Evolutionary conservation across 306 rosid species (phyloP).

Genomic region (Ormosia semicastrata): DNA sequence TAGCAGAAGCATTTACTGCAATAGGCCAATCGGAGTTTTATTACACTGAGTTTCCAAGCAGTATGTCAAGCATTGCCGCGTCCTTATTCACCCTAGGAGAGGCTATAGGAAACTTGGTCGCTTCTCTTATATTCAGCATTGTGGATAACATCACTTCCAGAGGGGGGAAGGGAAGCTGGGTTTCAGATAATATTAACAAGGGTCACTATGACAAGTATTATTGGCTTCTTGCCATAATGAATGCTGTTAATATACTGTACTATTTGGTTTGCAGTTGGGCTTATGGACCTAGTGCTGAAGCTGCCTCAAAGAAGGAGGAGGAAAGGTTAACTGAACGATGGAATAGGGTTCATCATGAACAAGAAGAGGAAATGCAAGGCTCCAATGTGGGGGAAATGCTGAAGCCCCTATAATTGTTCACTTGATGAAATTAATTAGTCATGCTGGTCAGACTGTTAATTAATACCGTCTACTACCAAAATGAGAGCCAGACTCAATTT

Average conservation of each 20-base stretch:
- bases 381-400: not conserved
- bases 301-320: constrained; percentile 26
- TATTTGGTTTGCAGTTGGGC: constrained; percentile 60
- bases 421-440: not conserved
- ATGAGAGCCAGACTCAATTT: not conserved
- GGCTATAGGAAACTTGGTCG: constrained; percentile 51
- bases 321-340: constrained; percentile 11
- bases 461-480: not conserved
- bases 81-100: constrained; percentile 48
- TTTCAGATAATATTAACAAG: constrained; percentile 48
- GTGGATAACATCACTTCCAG: constrained; percentile 49
- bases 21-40: constrained; percentile 70
- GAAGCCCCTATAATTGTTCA: not conserved
- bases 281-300: constrained; percentile 52
- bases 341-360: constrained; percentile 19
- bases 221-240: constrained; percentile 53
- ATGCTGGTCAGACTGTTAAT: not conserved
- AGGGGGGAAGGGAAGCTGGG: constrained; percentile 62
- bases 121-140: constrained; percentile 44
- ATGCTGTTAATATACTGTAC: constrained; percentile 38
- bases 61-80: constrained; percentile 67
- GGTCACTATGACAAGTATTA: constrained; percentile 58
- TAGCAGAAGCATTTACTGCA: constrained; percentile 60
- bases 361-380: constrained; percentile 7
- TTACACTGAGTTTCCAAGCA: constrained; percentile 65